phyloP scores from a whole-genome alignment of 805 yeast species.

The Scheffersomyces amazonensis region DNA sequence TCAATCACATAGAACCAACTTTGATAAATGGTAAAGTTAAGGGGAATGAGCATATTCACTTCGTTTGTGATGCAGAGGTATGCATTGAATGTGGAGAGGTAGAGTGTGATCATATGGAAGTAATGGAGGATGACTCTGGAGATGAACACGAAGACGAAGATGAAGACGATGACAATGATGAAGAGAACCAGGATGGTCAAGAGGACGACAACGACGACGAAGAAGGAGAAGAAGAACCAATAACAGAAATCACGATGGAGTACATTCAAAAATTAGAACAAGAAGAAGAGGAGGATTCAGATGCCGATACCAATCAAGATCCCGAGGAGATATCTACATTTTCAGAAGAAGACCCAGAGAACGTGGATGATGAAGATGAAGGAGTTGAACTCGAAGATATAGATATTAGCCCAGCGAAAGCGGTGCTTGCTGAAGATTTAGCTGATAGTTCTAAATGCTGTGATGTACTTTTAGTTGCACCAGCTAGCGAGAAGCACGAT shows the following conservation, averaged over 20 bases:
- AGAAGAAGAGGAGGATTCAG: conserved; percentile 7
- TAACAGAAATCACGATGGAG: not conserved
- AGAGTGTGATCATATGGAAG: conserved; percentile 29
- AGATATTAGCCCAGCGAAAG: conserved; percentile 11
- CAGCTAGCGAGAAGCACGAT: conserved; percentile 39
- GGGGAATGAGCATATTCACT: conserved; percentile 58
- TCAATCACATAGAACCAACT: conserved; percentile 61
- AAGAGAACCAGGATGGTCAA: conserved; percentile 9
- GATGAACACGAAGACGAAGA: conserved; percentile 9
- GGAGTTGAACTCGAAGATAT: not conserved
- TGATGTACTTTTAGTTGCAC: conserved; percentile 54
- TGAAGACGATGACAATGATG: conserved; percentile 12
- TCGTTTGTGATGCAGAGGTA: conserved; percentile 41
- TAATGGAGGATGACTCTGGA: conserved; percentile 19
- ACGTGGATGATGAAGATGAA: conserved; percentile 21
- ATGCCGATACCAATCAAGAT: conserved; percentile 12
- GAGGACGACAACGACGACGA: conserved; percentile 11
- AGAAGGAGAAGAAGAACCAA: conserved; percentile 7
- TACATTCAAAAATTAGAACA: conserved; percentile 1
- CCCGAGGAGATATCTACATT: conserved; percentile 18
- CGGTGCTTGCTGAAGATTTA: conserved; percentile 33
- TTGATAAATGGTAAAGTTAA: conserved; percentile 9
- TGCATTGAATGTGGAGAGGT: conserved; percentile 32
- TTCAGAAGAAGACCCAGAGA: conserved; percentile 19
- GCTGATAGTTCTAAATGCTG: conserved; percentile 53